Percentiles rank a stretch among this genome's conserved stretches.
These are phyloP conservation scores for Cladosporium sp. DNA, from an alignment of 2,329 filamentous ascomycete genomes.

Conservation along the genomic window DNA sequence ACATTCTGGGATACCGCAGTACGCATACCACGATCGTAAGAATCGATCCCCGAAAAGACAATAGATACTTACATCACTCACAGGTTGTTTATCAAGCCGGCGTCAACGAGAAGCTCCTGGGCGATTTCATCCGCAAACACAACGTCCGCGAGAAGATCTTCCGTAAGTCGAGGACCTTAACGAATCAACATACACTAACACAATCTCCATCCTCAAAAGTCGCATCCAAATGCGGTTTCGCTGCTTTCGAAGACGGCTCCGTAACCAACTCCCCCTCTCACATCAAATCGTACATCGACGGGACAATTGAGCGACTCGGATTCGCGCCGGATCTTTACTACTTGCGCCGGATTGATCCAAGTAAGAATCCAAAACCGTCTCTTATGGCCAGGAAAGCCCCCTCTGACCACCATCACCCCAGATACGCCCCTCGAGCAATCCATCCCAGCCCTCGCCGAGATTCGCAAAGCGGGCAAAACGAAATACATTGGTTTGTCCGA, in stretches of 20 bases:
- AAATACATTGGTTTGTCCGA: conserved; percentile 52
- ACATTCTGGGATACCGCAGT: conserved; percentile 28
- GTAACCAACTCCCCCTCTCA: conserved; percentile 45
- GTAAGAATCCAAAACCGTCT: conserved; percentile 34
- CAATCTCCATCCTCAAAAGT: conserved; percentile 28
- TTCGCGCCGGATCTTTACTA: conserved; percentile 43
- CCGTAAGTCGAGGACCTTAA: conserved; percentile 27
- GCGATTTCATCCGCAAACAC: conserved; percentile 47
- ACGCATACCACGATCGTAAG: not conserved
- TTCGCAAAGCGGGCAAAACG: conserved; percentile 49
- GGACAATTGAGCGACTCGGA: conserved; percentile 46
- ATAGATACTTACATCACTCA: not conserved
- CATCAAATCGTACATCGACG: conserved; percentile 47
- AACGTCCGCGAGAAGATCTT: conserved; percentile 49
- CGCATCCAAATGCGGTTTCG: conserved; percentile 46
- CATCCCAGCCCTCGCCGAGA: conserved; percentile 43
- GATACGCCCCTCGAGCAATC: conserved; percentile 43
- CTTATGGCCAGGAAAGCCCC: too few relatives aligned
- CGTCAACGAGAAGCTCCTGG: conserved; percentile 47
- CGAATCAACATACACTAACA: not conserved
- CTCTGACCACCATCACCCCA: conserved; percentile 30
- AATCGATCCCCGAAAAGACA: not conserved
- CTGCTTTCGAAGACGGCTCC: conserved; percentile 27
- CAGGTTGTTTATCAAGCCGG: conserved; percentile 45
- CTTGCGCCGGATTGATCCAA: conserved; percentile 37